Conservation (phyloP, 345 rosid genomes). For the Fremontodendron californicum region DNA sequence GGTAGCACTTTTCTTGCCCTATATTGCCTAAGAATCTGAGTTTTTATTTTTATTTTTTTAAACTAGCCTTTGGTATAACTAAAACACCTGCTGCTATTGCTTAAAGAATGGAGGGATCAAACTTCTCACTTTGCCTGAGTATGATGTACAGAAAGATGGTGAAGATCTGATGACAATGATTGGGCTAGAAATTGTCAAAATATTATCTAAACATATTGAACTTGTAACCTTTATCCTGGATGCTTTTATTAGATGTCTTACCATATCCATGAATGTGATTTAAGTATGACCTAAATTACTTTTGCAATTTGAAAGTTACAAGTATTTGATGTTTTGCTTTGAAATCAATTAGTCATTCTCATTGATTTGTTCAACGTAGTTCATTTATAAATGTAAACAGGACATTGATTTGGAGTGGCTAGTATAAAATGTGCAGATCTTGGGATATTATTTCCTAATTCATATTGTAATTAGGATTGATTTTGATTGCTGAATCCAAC, state of each 20-base stretch:
- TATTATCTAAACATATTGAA: neutral
- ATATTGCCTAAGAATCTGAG: neutral
- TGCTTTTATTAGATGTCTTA: neutral
- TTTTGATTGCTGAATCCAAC: constrained; percentile 53
- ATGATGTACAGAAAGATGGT: neutral
- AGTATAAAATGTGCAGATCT: neutral
- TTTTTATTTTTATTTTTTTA: no score
- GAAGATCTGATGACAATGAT: neutral
- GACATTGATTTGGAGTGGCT: neutral
- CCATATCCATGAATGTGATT: neutral
- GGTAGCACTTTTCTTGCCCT: neutral
- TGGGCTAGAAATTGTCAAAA: neutral
- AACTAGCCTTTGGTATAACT: neutral
- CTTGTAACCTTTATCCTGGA: neutral
- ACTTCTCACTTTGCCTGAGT: neutral
- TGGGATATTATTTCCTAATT: neutral
- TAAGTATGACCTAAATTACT: neutral
- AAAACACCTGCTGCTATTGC: neutral
- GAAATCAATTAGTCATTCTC: constrained; percentile 5
- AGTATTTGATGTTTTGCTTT: constrained; percentile 1
- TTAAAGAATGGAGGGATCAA: neutral
- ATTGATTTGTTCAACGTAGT: neutral
- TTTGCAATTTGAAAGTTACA: neutral
- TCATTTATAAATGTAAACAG: neutral
- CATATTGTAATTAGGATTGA: constrained; percentile 45